These are phyloP conservation scores for Yamadazyma spencermartinsiae DNA, from an alignment of 1,139 yeast genomes.

Conservation along the genomic window DNA sequence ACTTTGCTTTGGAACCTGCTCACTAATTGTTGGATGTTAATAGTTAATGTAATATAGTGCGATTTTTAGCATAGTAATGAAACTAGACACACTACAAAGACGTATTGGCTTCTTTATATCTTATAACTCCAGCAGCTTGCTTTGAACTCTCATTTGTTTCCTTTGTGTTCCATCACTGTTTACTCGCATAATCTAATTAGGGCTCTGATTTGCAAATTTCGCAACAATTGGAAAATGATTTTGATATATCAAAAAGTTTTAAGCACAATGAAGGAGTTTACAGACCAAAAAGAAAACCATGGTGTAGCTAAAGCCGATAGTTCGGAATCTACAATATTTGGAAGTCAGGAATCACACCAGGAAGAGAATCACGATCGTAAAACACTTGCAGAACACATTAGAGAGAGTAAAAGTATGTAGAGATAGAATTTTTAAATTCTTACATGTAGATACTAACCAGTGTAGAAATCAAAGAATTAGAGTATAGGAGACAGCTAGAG, in stretches of 20 bases:
- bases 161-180: neutral
- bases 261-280: too few relatives aligned
- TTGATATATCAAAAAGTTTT: too few relatives aligned
- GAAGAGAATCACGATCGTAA: conserved; percentile 23
- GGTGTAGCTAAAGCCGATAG: too few relatives aligned
- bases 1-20: conserved; percentile 42
- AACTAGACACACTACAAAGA: too few relatives aligned
- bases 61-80: neutral
- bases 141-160: too few relatives aligned
- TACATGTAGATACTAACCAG: neutral
- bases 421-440: neutral
- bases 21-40: conserved; percentile 7
- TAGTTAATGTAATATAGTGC: neutral
- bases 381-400: conserved; percentile 38
- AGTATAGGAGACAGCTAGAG: conserved; percentile 34
- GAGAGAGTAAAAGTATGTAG: conserved; percentile 33
- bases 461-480: conserved; percentile 29
- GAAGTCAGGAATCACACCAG: neutral
- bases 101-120: too few relatives aligned
- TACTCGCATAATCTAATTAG: neutral
- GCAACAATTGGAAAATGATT: neutral
- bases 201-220: neutral
- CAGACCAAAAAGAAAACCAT: too few relatives aligned
- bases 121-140: too few relatives aligned
- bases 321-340: neutral